Conservation (phyloP, 768 basidiomycete genomes). For the Mycena crocata region DNA sequence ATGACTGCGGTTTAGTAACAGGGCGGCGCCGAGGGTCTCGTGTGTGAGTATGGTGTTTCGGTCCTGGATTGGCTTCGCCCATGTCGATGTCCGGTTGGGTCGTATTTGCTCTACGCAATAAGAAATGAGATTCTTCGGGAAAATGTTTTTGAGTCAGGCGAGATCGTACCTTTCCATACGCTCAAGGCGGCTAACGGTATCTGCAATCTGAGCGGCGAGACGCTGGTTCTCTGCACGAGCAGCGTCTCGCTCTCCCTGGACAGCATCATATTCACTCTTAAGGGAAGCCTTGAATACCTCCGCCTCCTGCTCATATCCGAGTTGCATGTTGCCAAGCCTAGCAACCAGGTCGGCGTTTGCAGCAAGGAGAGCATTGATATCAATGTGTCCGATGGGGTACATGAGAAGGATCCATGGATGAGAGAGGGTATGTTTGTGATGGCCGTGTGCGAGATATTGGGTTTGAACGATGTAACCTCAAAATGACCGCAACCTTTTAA, state of each 20-base stretch:
- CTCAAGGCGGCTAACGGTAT: conserved; percentile 3
- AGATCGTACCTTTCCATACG: background rate
- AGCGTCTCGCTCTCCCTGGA: background rate
- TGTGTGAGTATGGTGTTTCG: too few species aligned
- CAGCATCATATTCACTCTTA: background rate
- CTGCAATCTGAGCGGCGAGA: background rate
- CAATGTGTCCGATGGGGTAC: too few species aligned
- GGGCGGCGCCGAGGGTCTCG: too few species aligned
- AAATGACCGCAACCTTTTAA: too few species aligned
- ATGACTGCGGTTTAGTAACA: too few species aligned
- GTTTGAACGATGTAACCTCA: too few species aligned
- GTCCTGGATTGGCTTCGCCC: too few species aligned
- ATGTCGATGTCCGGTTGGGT: background rate
- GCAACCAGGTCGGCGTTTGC: background rate
- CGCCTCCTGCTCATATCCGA: background rate
- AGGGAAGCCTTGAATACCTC: background rate
- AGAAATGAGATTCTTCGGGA: background rate
- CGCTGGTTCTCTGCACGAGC: background rate
- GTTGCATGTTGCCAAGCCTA: background rate
- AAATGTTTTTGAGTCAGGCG: too few species aligned
- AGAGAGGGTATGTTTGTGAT: too few species aligned
- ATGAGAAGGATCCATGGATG: too few species aligned
- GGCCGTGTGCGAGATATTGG: too few species aligned
- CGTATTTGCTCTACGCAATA: background rate
- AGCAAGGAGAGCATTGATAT: background rate